Evolutionary conservation across 345 rosid species (phyloP), one percentile per base, ranked within the genome.

Genomic region (Triadica sebifera): DNA sequence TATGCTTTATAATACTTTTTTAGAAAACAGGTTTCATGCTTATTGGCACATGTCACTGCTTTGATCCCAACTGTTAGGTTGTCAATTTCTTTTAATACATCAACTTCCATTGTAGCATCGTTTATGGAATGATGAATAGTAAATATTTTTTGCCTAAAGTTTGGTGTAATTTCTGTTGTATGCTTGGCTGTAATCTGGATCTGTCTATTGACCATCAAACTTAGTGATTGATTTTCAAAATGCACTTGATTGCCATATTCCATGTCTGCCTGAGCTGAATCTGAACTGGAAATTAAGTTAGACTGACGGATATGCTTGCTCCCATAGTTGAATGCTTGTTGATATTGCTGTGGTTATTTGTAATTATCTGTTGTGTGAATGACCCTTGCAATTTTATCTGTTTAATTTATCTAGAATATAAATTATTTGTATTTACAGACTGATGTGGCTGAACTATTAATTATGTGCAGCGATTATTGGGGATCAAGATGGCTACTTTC

Each of bases 401-500:
- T 43, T 43, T 4, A 43, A 43, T 43, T 43, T 43, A 43, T 43
- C 9, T 6, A 43, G 4, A 4, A 43, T 43, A 43, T 43, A 43
- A 29, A 10, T 29, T 29, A 43, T 6, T 43, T 43, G 8, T 43
- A 43, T 43, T 5, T 7, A 43, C 10, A 68, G 66, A 6, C 5
- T n/a, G 53, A 11, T 13, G 47, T 22, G 19, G 10, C 19, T 66
- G 39, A 41, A 29, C n/a, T n/a, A 34, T 75, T 45, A 52, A 55
- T 59, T 71, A 2, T 60, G 34, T 85, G 88, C 93, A 96, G 99
- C 90, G 99, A 20, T 80, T 89, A 81, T 50, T 96, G 83, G 98
- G 94, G n/a, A 84, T 89, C 47, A 90, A 90, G 84, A 85, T 93
- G 98, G 97, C 99, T 47, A 88, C 93, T 25, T 93, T 96, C 89